phyloP scores from a whole-genome alignment of 345 rosid genomes.

The Lepidium africanum region DNA sequence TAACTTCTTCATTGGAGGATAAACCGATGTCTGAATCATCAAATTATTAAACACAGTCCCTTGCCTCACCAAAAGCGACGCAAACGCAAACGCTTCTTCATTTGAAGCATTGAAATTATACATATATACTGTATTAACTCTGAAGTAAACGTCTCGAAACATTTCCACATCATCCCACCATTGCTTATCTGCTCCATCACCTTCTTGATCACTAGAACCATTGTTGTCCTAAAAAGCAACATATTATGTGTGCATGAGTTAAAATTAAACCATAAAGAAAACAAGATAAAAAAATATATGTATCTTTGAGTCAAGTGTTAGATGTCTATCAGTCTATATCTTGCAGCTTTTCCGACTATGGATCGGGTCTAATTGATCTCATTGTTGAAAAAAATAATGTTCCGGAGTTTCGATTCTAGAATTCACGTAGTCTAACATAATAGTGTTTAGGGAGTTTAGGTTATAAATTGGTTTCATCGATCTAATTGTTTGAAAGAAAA shows the following conservation, averaged over 20 bases:
- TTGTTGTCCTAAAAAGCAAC: background rate
- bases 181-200: background rate
- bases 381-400: no score
- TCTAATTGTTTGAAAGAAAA: no score
- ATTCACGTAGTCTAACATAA: no score
- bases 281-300: background rate
- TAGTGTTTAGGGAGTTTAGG: no score
- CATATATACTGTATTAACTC: background rate
- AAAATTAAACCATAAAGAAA: background rate
- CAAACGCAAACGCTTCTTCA: background rate
- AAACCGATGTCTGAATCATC: background rate
- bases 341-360: no score
- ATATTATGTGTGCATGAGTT: background rate
- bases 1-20: background rate
- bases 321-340: no score
- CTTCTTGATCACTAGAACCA: background rate
- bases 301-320: background rate
- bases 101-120: background rate
- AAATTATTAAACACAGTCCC: background rate
- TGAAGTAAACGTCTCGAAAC: background rate
- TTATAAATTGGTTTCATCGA: no score
- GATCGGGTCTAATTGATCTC: no score
- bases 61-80: constrained; percentile 10
- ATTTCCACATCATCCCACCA: background rate
- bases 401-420: no score